These are phyloP conservation scores for Tulasnella sp. DNA, from an alignment of 768 basidiomycete genomes.

Conservation along the genomic window DNA sequence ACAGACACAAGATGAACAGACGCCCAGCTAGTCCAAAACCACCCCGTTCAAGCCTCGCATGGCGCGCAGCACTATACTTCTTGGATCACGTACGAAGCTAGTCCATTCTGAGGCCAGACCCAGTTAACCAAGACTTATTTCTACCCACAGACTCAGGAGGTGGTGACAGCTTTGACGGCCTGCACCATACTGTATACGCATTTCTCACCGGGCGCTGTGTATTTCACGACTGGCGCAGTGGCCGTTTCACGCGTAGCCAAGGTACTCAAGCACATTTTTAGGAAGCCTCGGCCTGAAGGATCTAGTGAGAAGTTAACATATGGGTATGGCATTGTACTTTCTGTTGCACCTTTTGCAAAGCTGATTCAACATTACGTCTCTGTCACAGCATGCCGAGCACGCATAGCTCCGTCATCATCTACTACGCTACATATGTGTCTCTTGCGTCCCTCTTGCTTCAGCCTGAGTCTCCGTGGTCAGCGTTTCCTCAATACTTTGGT, in stretches of 20 bases:
- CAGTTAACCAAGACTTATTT: neutral
- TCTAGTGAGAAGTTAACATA: slow-evolving; percentile 9
- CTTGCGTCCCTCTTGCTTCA: slow-evolving; percentile 2
- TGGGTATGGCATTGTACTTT: neutral
- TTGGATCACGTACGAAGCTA: neutral
- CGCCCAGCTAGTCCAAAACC: neutral
- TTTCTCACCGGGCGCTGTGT: slow-evolving; percentile 8
- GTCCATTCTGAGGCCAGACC: neutral
- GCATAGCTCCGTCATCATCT: slow-evolving; percentile 15
- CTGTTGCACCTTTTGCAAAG: neutral
- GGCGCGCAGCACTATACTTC: neutral
- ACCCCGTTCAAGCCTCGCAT: neutral
- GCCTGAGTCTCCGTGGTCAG: neutral
- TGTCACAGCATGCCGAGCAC: slow-evolving; percentile 13
- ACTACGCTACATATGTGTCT: slow-evolving; percentile 13
- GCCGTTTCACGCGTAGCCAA: slow-evolving; percentile 4
- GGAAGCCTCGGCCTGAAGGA: slow-evolving; percentile 6
- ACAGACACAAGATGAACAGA: neutral
- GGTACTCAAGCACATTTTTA: slow-evolving; percentile 9
- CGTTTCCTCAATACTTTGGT: neutral
- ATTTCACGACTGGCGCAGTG: slow-evolving; percentile 11
- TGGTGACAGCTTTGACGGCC: slow-evolving; percentile 7
- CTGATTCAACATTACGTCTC: neutral
- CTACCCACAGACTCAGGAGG: slow-evolving; percentile 4
- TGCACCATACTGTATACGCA: slow-evolving; percentile 5